Evolutionary conservation across 495 filamentous ascomycete genomes (phyloP), one percentile per base, ranked within the genome.

Genomic region (Astrocystis sublimbata): DNA sequence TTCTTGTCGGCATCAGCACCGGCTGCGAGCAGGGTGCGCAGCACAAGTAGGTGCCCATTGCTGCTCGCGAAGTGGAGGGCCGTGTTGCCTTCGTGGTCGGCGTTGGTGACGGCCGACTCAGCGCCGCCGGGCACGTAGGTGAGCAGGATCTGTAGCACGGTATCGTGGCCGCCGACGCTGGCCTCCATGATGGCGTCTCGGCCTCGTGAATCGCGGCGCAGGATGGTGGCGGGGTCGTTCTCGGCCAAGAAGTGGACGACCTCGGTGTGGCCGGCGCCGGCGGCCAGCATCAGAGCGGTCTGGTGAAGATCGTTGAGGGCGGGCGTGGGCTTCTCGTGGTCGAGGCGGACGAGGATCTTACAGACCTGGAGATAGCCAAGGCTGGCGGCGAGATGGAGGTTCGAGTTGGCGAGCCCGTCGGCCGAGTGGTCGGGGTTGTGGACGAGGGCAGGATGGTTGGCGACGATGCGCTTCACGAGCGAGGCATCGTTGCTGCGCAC

Each of bases 381-480:
- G 31, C 81, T 78, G 26, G 87, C 86, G 30, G 90, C 87, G 8
- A 94, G 81, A 73, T 96, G 91, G 10, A 96, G 81, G 47, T 83
- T 88, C 13, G 91, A 92, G 73, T 92, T 92, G 65, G 81, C 80
- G 56, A 79, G 71, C 53, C 80, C 81, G 19, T 71, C 77, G 24
- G 70, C 68, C 6, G 78, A 77, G 68, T 81, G 79, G 72, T 92
- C 89, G 1, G 89, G 88, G 71, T 92, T 91, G 68, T 85, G 84
- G n/a, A 94, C 79, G 58, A 85, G 80, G 52, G 73, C 63, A 0
- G 86, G 88, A 67, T 92, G 83, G 67, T 86, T 87, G 58, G 80
- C 80, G 56, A 93, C 79, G 71, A 94, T 89, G 71, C 91, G 88
- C 61, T 80, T 73, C 62, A 90, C 88, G 54, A 93, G 87, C 62